These are phyloP conservation scores for Fusarium sp. DNA, from an alignment of 2,329 filamentous ascomycete genomes.

Conservation along the genomic window DNA sequence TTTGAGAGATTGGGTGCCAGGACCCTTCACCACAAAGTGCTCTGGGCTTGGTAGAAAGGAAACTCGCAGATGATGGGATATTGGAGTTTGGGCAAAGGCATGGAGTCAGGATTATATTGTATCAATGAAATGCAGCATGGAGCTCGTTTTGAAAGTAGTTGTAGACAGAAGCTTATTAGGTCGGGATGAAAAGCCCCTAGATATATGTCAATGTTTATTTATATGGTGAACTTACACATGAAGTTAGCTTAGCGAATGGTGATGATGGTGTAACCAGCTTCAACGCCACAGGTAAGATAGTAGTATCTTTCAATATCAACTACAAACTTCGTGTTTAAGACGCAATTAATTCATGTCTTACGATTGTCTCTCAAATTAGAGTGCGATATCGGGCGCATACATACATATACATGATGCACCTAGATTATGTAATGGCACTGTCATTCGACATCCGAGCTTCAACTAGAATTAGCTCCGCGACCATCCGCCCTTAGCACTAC, in stretches of 20 bases:
- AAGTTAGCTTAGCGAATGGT: constrained; percentile 4
- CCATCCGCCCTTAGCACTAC: constrained; percentile 8
- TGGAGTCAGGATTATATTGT: constrained; percentile 41
- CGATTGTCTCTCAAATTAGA: background rate
- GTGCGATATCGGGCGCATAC: constrained; percentile 28
- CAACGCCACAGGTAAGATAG: background rate
- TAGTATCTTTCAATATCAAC: background rate
- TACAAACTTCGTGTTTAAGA: constrained; percentile 3
- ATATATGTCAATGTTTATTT: constrained; percentile 10
- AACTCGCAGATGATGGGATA: constrained; percentile 17
- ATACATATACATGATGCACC: background rate
- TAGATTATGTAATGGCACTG: constrained; percentile 38
- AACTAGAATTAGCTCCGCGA: constrained; percentile 14
- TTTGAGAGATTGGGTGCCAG: constrained; percentile 87
- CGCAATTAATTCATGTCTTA: background rate
- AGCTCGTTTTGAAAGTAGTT: constrained; percentile 1
- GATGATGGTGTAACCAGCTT: constrained; percentile 1
- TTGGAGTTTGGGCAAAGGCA: constrained; percentile 39
- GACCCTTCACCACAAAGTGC: constrained; percentile 84
- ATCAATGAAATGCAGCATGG: constrained; percentile 18
- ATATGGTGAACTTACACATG: background rate
- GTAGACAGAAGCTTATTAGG: constrained; percentile 8
- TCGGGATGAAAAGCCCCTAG: constrained; percentile 10
- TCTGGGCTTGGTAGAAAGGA: constrained; percentile 66
- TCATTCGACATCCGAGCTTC: constrained; percentile 37